Base-by-base conservation (phyloP, 164 flowering plant genomes). In the Macadamia integrifolia region DNA sequence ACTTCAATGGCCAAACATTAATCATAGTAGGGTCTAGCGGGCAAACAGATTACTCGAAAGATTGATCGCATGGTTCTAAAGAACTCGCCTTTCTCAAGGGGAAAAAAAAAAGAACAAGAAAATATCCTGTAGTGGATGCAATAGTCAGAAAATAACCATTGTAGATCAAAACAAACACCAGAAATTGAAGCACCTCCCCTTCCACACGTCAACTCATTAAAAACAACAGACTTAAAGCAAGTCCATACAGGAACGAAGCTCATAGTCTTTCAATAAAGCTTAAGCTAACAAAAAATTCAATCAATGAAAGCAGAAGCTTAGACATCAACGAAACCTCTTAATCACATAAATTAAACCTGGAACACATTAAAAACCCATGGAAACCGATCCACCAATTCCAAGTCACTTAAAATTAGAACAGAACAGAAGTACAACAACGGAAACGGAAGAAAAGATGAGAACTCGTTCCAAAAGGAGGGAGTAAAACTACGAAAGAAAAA, bases 231-330 rank as follows among this genome's bases (percentile, higher is more conserved):
- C 17, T 14, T 53, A n/a, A 14, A 17, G 40, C 40, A 2, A 14
- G 15, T 11, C 57, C 57, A 14, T 17, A 14, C 9, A 53, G 15
- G 15, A 53, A 17, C 57, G 18, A 53, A 60, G 14, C 62, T 14
- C 62, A 60, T 8, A 31, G 28, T 60, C 62, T 11, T 3, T 46
- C 13, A 46, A 46, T 0, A 8, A 46, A 46, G 6, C 32, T 60
- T 1, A 60, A 60, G 23, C 11, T 31, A 50, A n/a, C 12, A 58
- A 64, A 52, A 56, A 72, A 62, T 32, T 40, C 42, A 48, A 58
- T 58, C 63, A 50, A 29, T 55, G 42, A 62, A 62, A 53, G 32
- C 29, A 2, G 52, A 31, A 44, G 43, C 11, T 65, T 42, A 31
- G 29, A 44, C 35, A 62, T 53, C 64, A 23, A 52, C 8, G 13